Base-by-base conservation (phyloP, 148 eudicot species). In the Chenopodium formosanum region DNA sequence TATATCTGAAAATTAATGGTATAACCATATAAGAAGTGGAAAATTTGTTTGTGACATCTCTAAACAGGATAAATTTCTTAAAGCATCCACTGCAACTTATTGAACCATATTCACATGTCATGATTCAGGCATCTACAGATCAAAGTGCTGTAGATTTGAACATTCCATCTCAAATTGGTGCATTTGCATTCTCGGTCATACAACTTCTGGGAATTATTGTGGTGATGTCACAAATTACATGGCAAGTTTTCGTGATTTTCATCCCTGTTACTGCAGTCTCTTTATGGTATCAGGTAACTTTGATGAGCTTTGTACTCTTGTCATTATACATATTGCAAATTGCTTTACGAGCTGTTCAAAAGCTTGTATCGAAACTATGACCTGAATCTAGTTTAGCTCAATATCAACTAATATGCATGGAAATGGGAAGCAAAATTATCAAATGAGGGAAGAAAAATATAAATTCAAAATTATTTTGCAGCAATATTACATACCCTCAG, bases 401-500 rank as follows among this genome's bases (percentile, higher is more conserved):
- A 32, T 34, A 34, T 34, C 37, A 34, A 34, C 37, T 34, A 34
- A 34, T 34, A 34, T 34, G 37, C 37, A 34, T 34, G 37, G 37
- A 34, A 34, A 34, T 34, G 37, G 37, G 37, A 34, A 34, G 37
- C 37, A 34, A 34, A 34, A 34, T 34, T 34, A 34, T 34, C 5
- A 34, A 34, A 34, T 34, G 37, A 34, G 37, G 37, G 37, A 34
- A 34, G 37, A 34, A 34, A 17, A 17, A 7, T 34, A 44, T 19
- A 75, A 27, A 17, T 4, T 13, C 32, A 48, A 2, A 17, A 17
- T 50, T 77, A 9, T 25, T 71, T 70, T 74, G 50, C 89, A 91
- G 94, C 88, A 86, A 88, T 88, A 85, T 66, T 91, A 91, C 75
- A 75, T 91, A 72, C 90, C 88, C 46, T 84, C 94, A 58, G 94